Base-by-base conservation (phyloP, 345 rosid genomes). In the Excoecaria cochinchinensis region DNA sequence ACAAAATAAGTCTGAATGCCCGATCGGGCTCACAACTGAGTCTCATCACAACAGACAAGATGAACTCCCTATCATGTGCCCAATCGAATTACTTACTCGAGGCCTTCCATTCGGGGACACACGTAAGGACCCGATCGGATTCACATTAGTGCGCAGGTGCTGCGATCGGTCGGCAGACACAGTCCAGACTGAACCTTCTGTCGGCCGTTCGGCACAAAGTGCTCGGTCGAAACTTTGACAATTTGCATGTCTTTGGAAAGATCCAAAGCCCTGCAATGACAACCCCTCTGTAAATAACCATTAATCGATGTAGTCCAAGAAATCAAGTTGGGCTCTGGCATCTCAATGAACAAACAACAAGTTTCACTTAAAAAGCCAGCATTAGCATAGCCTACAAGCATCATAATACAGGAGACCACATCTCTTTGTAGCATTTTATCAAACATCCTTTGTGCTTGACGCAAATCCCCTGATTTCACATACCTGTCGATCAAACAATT, bases 401-500 rank as follows among this genome's bases (percentile, higher is more conserved):
- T 21, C 13, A 48, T 51, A 19, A 74, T 78, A 74, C 81, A 73
- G 59, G 77, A 78, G 38, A 78, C 77, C 19, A 78, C 81, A 69
- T 78, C 81, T 73, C 74, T 68, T 61, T 78, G 7, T 17, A 77
- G 81, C 81, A 78, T 78, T 78, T 73, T 72, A 68, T 78, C 81
- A 61, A 78, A 78, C 67, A 68, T 19, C n/a, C 71, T 38, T 10
- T 69, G 65, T 3, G 81, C 81, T 24, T 16, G 53, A 22, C 39
- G 39, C 70, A 78, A 73, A 6, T 78, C 62, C 22, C 81, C 77
- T 9, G 63, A 73, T 52, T 78, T 78, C 55, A 74, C 81, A 25
- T 53, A 74, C 58, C 64, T 74, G 14, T 69, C 69, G 42, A 78
- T n/a, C 77, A 78, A 68, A 52, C 81, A 78, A 55, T 78, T 78